phyloP scores from a whole-genome alignment of 164 flowering plant genomes.

The Annona squamosa region DNA sequence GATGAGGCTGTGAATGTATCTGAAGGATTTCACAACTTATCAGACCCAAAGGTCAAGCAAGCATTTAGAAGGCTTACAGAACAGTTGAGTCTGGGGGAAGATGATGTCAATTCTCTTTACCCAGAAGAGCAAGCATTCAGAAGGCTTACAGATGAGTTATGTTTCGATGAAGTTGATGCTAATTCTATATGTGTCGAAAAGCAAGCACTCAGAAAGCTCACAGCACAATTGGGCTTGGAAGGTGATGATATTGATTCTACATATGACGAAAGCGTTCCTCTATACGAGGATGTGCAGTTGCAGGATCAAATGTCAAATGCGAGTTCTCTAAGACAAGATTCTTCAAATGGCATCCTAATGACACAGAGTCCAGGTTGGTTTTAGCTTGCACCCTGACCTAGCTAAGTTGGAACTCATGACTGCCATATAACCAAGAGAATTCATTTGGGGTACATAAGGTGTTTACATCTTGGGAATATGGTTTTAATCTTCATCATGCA shows the following conservation, averaged over 20 bases:
- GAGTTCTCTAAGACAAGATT: background rate
- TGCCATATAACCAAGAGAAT: too few relatives aligned
- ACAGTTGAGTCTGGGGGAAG: slow-evolving; percentile 60
- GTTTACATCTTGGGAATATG: too few relatives aligned
- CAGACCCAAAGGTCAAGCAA: slow-evolving; percentile 34
- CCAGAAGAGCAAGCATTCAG: slow-evolving; percentile 37
- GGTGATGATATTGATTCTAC: slow-evolving; percentile 26
- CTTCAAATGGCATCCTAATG: background rate
- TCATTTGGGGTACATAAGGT: too few relatives aligned
- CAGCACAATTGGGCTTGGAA: slow-evolving; percentile 59
- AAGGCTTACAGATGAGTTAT: slow-evolving; percentile 53
- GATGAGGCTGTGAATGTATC: slow-evolving; percentile 14
- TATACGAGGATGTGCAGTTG: slow-evolving; percentile 24
- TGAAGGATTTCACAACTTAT: slow-evolving; percentile 18
- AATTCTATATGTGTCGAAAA: slow-evolving; percentile 14
- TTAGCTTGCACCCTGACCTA: too few relatives aligned
- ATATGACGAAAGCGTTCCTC: slow-evolving; percentile 17
- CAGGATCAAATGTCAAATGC: slow-evolving; percentile 11
- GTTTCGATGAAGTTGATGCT: slow-evolving; percentile 43
- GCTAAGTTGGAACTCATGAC: too few relatives aligned
- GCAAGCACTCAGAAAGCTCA: slow-evolving; percentile 42
- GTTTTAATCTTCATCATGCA: too few relatives aligned
- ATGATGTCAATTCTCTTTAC: slow-evolving; percentile 14
- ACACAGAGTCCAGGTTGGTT: slow-evolving; percentile 11
- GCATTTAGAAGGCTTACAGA: slow-evolving; percentile 47